Evolutionary conservation across 116 monocot species (phyloP), one percentile per base, ranked within the genome.

Genomic region (Zostera marina): DNA sequence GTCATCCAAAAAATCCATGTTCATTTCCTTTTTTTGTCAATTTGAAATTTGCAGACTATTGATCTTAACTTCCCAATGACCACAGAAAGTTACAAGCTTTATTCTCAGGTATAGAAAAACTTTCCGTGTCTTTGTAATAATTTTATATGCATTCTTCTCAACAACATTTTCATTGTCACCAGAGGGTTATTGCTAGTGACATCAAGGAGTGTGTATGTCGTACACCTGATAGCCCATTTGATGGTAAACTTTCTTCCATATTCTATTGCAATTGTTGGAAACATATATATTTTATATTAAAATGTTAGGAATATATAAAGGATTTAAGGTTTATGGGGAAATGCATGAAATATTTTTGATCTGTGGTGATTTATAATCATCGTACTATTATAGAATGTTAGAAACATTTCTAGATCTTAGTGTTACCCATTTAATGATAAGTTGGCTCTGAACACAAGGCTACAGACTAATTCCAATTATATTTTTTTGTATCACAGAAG

Each of bases 61-160:
- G 80, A 85, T 72, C 82, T 94, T 58, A 77, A 88, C 78, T 80
- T 94, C 63, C 88, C 88, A 72, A 85, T 88, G 71, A 88, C 94
- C n/a, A 88, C 94, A 52, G 94, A 94, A 61, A 82, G 84, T 59
- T 94, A 88, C 82, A 85, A 77, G 75, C 67, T 94, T 9, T 94
- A 82, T 54, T 85, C 76, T 65, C 76, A 76, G 85, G 94, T 88
- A 67, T 13, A 15, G 47, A 23, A 10, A 64, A 5, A 56, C 22
- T 4, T 24, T 20, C 21, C 52, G 44, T 57, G 66, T 41, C 19
- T 63, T 48, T 46, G 42, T 22, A 23, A 17, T 70, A 8, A 41
- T 26, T 9, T 44, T 25, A 32, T 49, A 26, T 61, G n/a, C 39
- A 51, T 54, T 65, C 41, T 41, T 45, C 22, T 43, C 19, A 62